These are phyloP conservation scores for Whalleya microplaca DNA, from an alignment of 2,329 filamentous ascomycete genomes.

Conservation along the genomic window DNA sequence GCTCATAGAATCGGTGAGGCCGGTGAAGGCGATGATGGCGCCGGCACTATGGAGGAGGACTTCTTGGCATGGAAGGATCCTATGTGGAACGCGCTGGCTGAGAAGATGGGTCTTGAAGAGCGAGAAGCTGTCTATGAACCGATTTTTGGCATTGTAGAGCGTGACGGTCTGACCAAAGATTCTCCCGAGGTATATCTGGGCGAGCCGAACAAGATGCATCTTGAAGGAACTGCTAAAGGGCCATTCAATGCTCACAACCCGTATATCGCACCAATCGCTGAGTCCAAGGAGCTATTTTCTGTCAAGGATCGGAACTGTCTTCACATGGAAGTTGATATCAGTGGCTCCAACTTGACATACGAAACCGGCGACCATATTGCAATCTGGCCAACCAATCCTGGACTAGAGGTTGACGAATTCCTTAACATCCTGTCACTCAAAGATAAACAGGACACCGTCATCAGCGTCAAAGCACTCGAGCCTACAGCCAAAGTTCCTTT, in stretches of 20 bases:
- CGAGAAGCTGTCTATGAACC: conserved; percentile 96
- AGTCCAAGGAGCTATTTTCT: conserved; percentile 89
- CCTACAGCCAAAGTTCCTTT: conserved; percentile 97
- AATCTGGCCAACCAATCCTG: conserved; percentile 94
- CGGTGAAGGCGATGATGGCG: conserved; percentile 95
- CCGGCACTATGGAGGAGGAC: conserved; percentile 99
- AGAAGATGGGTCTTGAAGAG: conserved; percentile 88
- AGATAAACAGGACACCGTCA: conserved; percentile 78
- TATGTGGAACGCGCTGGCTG: conserved; percentile 88
- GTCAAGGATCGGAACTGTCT: conserved; percentile 92
- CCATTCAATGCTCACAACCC: conserved; percentile 97
- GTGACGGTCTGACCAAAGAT: conserved; percentile 72
- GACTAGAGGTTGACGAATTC: conserved; percentile 89
- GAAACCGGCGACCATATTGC: conserved; percentile 98
- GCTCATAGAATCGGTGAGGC: conserved; percentile 83
- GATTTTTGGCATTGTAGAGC: conserved; percentile 80
- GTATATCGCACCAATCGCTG: conserved; percentile 89
- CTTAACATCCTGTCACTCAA: conserved; percentile 75
- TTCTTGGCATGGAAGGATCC: conserved; percentile 99
- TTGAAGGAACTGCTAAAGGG: conserved; percentile 80
- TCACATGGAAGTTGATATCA: conserved; percentile 93
- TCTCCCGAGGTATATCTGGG: conserved; percentile 87
- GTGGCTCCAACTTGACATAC: conserved; percentile 86
- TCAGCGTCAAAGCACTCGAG: conserved; percentile 89
- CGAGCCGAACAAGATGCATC: conserved; percentile 94